Evolutionary conservation across 1,139 yeast species (phyloP), one percentile per base, ranked within the genome.

Genomic region (Entelexis paramagnoliae): DNA sequence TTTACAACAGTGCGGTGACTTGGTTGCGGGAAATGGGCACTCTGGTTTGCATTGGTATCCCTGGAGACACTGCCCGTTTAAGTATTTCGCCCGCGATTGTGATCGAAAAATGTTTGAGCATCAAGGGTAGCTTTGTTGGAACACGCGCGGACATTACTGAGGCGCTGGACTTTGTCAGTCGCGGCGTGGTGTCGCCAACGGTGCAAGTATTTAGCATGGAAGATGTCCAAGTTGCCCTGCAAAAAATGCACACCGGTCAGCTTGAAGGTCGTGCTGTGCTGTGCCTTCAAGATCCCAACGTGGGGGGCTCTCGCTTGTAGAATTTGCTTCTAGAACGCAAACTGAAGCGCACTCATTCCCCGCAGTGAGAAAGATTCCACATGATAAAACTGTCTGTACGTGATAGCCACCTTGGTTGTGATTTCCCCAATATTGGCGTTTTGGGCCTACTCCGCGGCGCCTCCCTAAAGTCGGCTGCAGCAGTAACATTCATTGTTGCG

Each of bases 131-230:
- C 49, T 81, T 81, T 64, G 91, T 83, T 56, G 91, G 91, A 60
- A 83, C 81, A 75, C 79, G 89, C 68, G 81, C 81, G 54, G 91
- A 83, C 68, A 74, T 87, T 53, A 77, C 79, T 61, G 91, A 83
- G 69, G 89, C 91, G 55, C 69, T 83, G 59, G 84, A 81, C 62
- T 82, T 82, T 13, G 49, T 46, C 4, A 34, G n/a, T 9, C 46
- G 46, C 22, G 46, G 46, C 13, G 46, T 42, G 8, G 46, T 42
- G 4, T 2, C 19, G 24, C 46, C 46, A 5, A 42, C 36, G 24
- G 46, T 42, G 24, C 28, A 42, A 20, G 36, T 42, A 4, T 42
- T 30, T 9, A 36, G 32, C n/a, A 42, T 42, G 46, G 36, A 32
- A 7, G 30, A 42, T 4, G 46, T 20, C 2, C 26, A 9, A 5